Evolutionary conservation across 306 rosid genomes (phyloP), one percentile per base, ranked within the genome.

Genomic region (Delonix regia): DNA sequence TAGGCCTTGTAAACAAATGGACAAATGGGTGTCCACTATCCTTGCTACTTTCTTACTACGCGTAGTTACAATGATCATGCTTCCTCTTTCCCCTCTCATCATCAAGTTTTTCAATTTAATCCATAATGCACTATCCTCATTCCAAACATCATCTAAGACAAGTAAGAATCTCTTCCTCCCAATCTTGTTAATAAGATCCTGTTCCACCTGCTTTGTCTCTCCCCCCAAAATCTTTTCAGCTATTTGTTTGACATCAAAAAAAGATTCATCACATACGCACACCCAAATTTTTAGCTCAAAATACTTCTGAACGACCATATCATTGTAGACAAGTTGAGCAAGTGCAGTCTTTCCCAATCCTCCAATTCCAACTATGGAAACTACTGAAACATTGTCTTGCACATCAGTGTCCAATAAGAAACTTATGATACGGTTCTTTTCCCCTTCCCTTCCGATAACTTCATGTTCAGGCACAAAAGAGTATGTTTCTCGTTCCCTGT

Each of bases 301-400:
- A 13, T 51, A 48, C 0, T 21, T 18, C 2, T 0, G 9, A 2
- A 59, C n/a, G 21, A 5, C 33, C 2, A 15, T 51, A 25, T 69
- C 81, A 24, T 25, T 27, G 13, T 57, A 25, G 2, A 77, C 78
- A 7, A 61, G 21, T 27, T 82, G 69, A 19, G 74, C 85, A 70
- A 76, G 69, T 0, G 85, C 42, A 1, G 85, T 82, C 78, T 69
- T 77, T 14, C 81, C 82, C 18, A 76, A 19, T 13, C 81, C 85
- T 0, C 63, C 78, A 19, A 76, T 3, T 6, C 85, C 81, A 11
- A 28, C 74, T 25, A 83, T 51, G 0, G 73, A 11, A 49, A 41
- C 12, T n/a, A 79, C 12, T 3, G 44, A 49, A 16, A 78, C 27
- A 33, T 49, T 49, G 16, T 68, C 3, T 18, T 11, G 14, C 6